phyloP scores from a whole-genome alignment of 1,284 basidiomycete species.

The Stygiomarasmius scandens region DNA sequence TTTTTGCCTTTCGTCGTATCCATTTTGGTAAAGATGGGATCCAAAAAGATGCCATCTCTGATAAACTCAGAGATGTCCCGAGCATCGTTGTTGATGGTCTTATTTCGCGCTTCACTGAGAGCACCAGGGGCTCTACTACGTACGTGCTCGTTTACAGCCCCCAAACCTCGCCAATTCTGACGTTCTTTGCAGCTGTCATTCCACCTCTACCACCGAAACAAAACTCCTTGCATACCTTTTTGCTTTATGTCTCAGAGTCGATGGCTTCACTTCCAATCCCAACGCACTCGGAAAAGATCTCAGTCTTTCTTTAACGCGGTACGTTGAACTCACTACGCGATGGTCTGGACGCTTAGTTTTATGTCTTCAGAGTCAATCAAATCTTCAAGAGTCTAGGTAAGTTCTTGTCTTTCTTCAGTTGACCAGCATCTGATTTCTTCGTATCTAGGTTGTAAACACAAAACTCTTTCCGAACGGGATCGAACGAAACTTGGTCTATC shows the following conservation, averaged over 20 bases:
- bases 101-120: slow-evolving; percentile 81
- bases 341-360: too few relatives aligned
- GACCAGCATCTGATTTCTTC: slow-evolving; percentile 24
- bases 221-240: slow-evolving; percentile 79
- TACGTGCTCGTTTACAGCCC: slow-evolving; percentile 40
- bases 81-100: slow-evolving; percentile 72
- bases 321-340: slow-evolving; percentile 32
- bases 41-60: slow-evolving; percentile 53
- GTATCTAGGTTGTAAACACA: slow-evolving; percentile 69
- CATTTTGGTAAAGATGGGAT: slow-evolving; percentile 39
- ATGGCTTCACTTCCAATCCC: slow-evolving; percentile 75
- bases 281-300: slow-evolving; percentile 73
- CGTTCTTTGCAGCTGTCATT: slow-evolving; percentile 49
- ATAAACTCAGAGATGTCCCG: slow-evolving; percentile 64
- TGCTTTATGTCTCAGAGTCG: slow-evolving; percentile 76
- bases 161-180: neutral
- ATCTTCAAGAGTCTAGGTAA: slow-evolving; percentile 59
- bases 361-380: slow-evolving; percentile 43
- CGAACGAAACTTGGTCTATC: slow-evolving; percentile 68
- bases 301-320: slow-evolving; percentile 65
- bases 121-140: slow-evolving; percentile 61
- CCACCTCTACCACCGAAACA: slow-evolving; percentile 72
- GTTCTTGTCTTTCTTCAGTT: slow-evolving; percentile 36
- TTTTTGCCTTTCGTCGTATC: slow-evolving; percentile 69
- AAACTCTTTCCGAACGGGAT: slow-evolving; percentile 60